Evolutionary conservation across 2,329 filamentous ascomycete genomes (phyloP), one percentile per base, ranked within the genome.

Genomic region (Aspergillus fijiensis): DNA sequence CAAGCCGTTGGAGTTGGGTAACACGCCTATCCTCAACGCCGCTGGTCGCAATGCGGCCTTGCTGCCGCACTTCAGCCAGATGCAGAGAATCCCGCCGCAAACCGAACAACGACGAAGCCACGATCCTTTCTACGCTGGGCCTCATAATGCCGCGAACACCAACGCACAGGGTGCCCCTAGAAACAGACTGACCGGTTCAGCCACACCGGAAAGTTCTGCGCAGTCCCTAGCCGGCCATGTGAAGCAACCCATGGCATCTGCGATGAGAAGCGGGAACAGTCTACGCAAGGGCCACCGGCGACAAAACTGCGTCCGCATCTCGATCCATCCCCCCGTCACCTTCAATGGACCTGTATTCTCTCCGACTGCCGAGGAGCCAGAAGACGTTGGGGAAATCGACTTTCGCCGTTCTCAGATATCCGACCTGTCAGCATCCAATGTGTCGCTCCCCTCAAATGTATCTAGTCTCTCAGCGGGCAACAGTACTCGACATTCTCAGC

Each of bases 231-330:
- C 67, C 33, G 57, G 63, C 14, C 67, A 68, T 27, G 57, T 60
- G 11, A 70, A 63, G 45, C 58, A 63, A 2, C 65, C 69, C 31
- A 55, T 73, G 39, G 62, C 68, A 21, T 76, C 74, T 4, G 73
- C 74, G 5, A 55, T 76, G 56, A 76, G 75, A 54, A 67, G 69
- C 7, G 66, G 68, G 3, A 73, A 68, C 10, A 69, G 69, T 1
- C 66, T 69, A n/a, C 72, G 74, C 29, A 76, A 75, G 56, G 74
- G 76, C 12, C 77, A 80, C 59, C 69, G 70, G 52, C 73, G 77
- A 42, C 76, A 79, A 45, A 79, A 79, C 51, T 79, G 76, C 56
- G 74, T 80, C 2, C 74, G 77, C 21, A 77, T 80, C 54, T 75
- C 77, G 1, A 76, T 74, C 31, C 69, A 74, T 51, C 73, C 71